A percentile compares a stretch with the other conserved stretches of the same genome.
Evolutionary conservation across 2,329 filamentous ascomycete genomes (phyloP).

Genomic region (Claviceps sorghi): DNA sequence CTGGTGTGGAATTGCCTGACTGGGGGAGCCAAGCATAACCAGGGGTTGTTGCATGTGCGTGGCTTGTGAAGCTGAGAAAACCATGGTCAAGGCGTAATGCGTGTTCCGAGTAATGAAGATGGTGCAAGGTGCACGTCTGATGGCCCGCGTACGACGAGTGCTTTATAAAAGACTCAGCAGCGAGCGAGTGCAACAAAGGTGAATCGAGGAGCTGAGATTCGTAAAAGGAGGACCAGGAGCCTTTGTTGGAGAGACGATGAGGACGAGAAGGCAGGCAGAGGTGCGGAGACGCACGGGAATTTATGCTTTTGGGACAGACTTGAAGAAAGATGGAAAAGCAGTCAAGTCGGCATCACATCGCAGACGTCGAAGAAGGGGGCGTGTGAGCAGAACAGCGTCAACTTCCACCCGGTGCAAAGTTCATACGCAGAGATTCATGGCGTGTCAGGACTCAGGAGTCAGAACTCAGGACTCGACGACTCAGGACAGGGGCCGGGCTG

Average conservation of each 20-base stretch:
- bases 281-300: constrained; percentile 17
- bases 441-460: neutral
- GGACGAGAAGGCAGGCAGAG: neutral
- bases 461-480: neutral
- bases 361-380: constrained; percentile 1
- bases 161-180: neutral
- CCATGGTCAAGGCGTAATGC: neutral
- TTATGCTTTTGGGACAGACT: constrained; percentile 18
- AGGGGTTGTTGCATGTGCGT: neutral
- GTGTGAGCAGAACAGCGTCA: neutral
- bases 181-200: neutral
- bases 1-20: neutral
- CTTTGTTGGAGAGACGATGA: neutral
- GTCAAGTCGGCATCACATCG: neutral
- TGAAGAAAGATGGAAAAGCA: neutral
- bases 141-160: neutral
- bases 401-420: neutral
- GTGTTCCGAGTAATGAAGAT: neutral
- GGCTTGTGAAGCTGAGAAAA: neutral
- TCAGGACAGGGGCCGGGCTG: constrained; percentile 4
- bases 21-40: neutral
- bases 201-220: neutral
- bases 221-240: neutral
- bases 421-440: neutral
- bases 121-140: neutral